phyloP scores from a whole-genome alignment of 345 rosid species.

The Salix suchowensis region DNA sequence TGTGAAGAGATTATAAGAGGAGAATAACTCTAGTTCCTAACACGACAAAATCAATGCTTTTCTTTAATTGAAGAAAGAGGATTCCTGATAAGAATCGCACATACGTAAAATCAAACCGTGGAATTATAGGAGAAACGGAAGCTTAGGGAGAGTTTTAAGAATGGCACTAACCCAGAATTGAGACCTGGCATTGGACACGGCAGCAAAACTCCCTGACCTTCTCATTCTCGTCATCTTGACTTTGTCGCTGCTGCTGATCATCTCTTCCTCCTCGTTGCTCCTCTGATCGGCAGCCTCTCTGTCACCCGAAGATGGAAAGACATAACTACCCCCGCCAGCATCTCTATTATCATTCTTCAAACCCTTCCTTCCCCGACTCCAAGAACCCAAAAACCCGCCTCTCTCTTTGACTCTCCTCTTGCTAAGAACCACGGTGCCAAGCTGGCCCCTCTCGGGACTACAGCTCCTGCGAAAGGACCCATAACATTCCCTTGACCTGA shows the following conservation, averaged over 20 bases:
- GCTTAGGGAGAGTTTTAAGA: neutral
- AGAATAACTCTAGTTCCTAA: neutral
- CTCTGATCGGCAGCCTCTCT: constrained; percentile 11
- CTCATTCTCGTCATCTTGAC: constrained; percentile 40
- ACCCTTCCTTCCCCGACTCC: constrained; percentile 30
- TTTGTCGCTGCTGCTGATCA: constrained; percentile 7
- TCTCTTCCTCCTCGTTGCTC: constrained; percentile 25
- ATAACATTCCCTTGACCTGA: constrained; percentile 28
- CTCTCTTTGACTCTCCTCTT: constrained; percentile 28
- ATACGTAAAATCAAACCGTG: neutral
- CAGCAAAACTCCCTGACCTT: constrained; percentile 42
- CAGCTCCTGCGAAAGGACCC: constrained; percentile 35
- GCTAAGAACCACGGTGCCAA: constrained; percentile 15
- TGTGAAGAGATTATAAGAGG: neutral
- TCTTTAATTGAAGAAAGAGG: neutral
- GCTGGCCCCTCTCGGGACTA: constrained; percentile 26
- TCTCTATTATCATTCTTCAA: constrained; percentile 37
- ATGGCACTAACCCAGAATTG: constrained; percentile 60
- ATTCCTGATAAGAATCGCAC: neutral
- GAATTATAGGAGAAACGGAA: neutral
- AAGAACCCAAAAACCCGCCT: constrained; percentile 40
- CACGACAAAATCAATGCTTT: neutral
- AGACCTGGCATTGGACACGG: constrained; percentile 35
- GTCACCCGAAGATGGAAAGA: constrained; percentile 46
- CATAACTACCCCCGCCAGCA: constrained; percentile 45